Base-by-base conservation (phyloP, 1,284 basidiomycete genomes). In the Ceratobasidium sp. region DNA sequence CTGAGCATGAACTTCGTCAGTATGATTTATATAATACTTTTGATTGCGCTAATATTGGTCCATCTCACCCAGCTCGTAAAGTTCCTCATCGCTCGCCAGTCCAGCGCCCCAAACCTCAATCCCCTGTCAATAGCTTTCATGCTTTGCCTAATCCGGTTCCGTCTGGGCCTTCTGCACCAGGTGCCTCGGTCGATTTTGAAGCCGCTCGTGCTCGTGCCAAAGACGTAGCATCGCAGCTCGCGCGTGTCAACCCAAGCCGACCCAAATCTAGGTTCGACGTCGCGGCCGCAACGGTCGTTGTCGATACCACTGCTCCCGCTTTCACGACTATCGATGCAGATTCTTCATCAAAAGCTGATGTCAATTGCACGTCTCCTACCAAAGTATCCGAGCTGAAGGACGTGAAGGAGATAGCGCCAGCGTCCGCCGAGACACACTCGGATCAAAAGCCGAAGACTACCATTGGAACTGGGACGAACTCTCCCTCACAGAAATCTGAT, bases 1-100 rank as follows among this genome's bases (percentile, higher is more conserved):
- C 28, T 28, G 71, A 74, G 20, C 56, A 53, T 8, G 71, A 74
- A 37, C 49, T 63, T 26, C 39, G 71, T 74, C 15, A 74, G 71
- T 74, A 11, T 35, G 17, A 6, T 33, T 31, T 28, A 20, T 15
- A 26, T 10, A 11, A 15, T 10, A 26, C 47, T 28, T 17, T 13
- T 45, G 37, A 64, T n/a, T 8, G 47, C 28, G 23, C 28, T 64
- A 11, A 64, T 20, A 45, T 64, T n/a, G n/a, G n/a, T 26, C 13
- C 17, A 7, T 28, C 33, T 28, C 31, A 6, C 39, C n/a, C 35
- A 74, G 71, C 71, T 53, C 71, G 71, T 39, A 74, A 74, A 42
- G 28, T 64, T n/a, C 71, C 71, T 20, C 71, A 74, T 35, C 45
- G 35, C 26, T 74, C 71, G 10, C 58, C 42, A 23, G 33, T 28